Evolutionary conservation across 129 eudicot species (phyloP), one percentile per base, ranked within the genome.

Genomic region (Helichrysum umbraculigerum): DNA sequence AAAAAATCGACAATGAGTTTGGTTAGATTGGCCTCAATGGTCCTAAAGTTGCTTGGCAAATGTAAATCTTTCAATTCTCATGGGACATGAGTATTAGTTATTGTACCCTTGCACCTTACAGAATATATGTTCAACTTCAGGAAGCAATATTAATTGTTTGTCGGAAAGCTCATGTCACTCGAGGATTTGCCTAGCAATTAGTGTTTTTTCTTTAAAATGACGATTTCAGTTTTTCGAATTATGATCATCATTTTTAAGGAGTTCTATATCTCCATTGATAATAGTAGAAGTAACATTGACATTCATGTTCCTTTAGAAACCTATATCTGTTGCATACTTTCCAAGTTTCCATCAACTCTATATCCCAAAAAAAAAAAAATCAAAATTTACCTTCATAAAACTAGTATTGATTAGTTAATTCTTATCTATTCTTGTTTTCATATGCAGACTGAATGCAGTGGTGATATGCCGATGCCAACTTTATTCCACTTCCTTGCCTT

Each of bases 381-480:
- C 34, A 32, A 0, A 41, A 41, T 41, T 8, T 41, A 29, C 4
- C 35, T 34, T 74, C 65, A 76, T 44, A 42, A 42, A 42, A 10
- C 51, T 59, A 58, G 67, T 61, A 25, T 68, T 52, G 72, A 63
- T 75, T 74, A 15, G 25, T 34, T 76, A 70, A n/a, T 37, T 70
- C 12, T 66, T 15, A 20, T n/a, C 30, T 72, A 35, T 68, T 66
- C 12, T 20, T 76, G 50, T 61, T 72, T 79, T 70, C 32, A 47
- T 77, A 28, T 80, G 81, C 83, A 93, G 98, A 91, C 84, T 81
- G 84, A 75, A 84, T 77, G 90, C 56, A 78, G 78, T 39, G 88
- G 87, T 75, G 91, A 93, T 58, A 66, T 88, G 73, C 98, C 98
- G 1, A 93, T 93, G 98, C 97, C 98, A 60, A 90, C 98, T 33